A percentile compares a stretch with the other conserved stretches of the same genome.
Evolutionary conservation across 2,329 filamentous ascomycete species (phyloP).

Genomic region (Didymella keratinophila): DNA sequence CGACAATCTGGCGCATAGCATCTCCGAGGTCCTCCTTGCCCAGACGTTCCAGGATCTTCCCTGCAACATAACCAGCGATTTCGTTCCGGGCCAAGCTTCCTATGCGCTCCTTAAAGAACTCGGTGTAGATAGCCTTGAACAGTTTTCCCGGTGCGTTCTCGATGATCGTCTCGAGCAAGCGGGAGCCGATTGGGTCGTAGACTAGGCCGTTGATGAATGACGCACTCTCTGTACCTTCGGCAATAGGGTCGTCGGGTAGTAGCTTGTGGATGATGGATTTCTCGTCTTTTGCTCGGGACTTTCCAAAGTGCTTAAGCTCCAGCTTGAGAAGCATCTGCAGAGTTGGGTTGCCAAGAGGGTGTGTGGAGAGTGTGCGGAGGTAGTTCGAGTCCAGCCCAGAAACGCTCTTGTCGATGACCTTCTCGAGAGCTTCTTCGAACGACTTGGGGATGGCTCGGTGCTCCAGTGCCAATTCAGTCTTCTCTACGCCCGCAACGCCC

Average conservation of each 20-base stretch:
- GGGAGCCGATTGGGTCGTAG: constrained; percentile 89
- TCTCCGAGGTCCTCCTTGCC: constrained; percentile 84
- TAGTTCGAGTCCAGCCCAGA: constrained; percentile 79
- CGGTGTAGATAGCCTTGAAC: constrained; percentile 86
- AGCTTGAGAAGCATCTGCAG: constrained; percentile 90
- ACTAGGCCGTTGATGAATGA: constrained; percentile 85
- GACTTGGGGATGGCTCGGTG: constrained; percentile 73
- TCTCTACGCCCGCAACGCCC: constrained; percentile 58
- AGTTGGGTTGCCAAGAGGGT: constrained; percentile 89
- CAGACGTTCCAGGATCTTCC: constrained; percentile 80
- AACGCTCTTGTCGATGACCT: constrained; percentile 81
- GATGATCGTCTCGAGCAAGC: constrained; percentile 86
- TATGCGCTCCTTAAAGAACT: constrained; percentile 81
- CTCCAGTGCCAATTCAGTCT: constrained; percentile 51
- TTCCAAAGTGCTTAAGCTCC: constrained; percentile 78
- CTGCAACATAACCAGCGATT: constrained; percentile 86
- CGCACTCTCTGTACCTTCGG: constrained; percentile 75
- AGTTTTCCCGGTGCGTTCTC: constrained; percentile 81
- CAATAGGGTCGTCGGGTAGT: constrained; percentile 79
- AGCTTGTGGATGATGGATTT: constrained; percentile 77
- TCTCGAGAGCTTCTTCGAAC: constrained; percentile 78
- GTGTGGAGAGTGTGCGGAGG: constrained; percentile 82
- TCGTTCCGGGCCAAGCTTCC: constrained; percentile 86
- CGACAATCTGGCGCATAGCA: constrained; percentile 74
- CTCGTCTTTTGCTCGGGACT: constrained; percentile 69